Evolutionary conservation across 2,329 filamentous ascomycete genomes (phyloP).

Genomic region (Hypoxylon sp.): DNA sequence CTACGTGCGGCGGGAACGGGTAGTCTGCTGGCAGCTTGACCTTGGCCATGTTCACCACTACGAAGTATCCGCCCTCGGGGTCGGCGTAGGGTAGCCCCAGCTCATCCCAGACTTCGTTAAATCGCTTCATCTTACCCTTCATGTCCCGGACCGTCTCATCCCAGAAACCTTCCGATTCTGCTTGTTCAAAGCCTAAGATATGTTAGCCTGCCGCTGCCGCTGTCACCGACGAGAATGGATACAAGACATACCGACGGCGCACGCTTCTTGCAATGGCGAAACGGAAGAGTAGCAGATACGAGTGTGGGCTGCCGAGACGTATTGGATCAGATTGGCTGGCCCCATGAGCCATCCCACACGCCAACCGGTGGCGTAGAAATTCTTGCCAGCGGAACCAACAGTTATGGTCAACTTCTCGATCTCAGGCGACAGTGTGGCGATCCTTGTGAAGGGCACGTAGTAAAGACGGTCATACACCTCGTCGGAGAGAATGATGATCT

Average conservation of each 20-base stretch:
- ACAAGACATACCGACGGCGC: conserved; percentile 70
- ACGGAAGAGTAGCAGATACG: conserved; percentile 96
- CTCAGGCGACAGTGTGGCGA: conserved; percentile 89
- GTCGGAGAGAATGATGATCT: conserved; percentile 91
- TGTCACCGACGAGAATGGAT: neutral
- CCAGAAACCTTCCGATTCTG: conserved; percentile 88
- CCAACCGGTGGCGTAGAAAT: conserved; percentile 98
- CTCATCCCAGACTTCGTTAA: conserved; percentile 83
- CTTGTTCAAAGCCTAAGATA: conserved; percentile 77
- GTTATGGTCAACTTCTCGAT: conserved; percentile 88
- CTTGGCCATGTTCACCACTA: conserved; percentile 90
- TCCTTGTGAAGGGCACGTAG: conserved; percentile 93
- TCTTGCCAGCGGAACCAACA: conserved; percentile 95
- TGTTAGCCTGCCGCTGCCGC: neutral
- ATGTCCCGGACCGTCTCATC: conserved; percentile 82
- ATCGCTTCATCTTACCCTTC: conserved; percentile 85
- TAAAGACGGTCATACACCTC: conserved; percentile 95
- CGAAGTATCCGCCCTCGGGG: conserved; percentile 96
- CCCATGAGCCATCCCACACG: conserved; percentile 95
- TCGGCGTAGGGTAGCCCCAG: conserved; percentile 83
- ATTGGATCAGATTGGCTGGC: conserved; percentile 84
- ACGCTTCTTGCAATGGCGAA: conserved; percentile 92
- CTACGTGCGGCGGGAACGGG: conserved; percentile 88
- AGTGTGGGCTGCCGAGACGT: conserved; percentile 91
- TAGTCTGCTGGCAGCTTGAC: conserved; percentile 86